phyloP scores from a whole-genome alignment of 306 rosid species.

The Cicer chorassanicum region DNA sequence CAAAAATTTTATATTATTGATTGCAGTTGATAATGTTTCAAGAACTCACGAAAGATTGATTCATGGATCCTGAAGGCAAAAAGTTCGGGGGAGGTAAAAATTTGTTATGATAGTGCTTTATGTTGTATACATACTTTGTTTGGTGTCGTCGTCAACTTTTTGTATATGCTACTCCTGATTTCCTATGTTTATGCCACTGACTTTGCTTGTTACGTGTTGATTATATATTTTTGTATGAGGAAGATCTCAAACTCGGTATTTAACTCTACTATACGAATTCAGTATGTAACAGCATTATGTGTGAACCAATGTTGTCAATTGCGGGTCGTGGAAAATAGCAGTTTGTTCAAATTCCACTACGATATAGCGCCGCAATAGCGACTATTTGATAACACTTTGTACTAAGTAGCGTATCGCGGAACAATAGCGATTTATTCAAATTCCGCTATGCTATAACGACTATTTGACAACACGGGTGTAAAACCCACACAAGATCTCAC shows the following conservation, averaged over 20 bases:
- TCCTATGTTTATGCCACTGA: slow-evolving; percentile 10
- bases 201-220: neutral
- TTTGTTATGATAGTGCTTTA: slow-evolving; percentile 33
- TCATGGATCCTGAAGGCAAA: slow-evolving; percentile 77
- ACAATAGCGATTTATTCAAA: too few relatives aligned
- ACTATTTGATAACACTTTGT: too few relatives aligned
- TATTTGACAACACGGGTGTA: too few relatives aligned
- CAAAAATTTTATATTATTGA: slow-evolving; percentile 32
- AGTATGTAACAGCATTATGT: slow-evolving; percentile 15
- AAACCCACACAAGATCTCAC: neutral
- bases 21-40: slow-evolving; percentile 59
- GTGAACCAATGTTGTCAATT: neutral
- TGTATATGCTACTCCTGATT: slow-evolving; percentile 6
- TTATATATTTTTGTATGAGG: neutral
- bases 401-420: too few relatives aligned
- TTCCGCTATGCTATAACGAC: too few relatives aligned
- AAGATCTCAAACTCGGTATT: slow-evolving; percentile 10
- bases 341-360: too few relatives aligned
- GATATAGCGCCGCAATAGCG: too few relatives aligned
- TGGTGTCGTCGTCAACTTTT: neutral
- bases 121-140: neutral
- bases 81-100: slow-evolving; percentile 85
- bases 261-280: slow-evolving; percentile 1
- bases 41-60: slow-evolving; percentile 54
- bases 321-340: too few relatives aligned